phyloP scores from a whole-genome alignment of 768 basidiomycete species.

The Leccinum uliginosum region DNA sequence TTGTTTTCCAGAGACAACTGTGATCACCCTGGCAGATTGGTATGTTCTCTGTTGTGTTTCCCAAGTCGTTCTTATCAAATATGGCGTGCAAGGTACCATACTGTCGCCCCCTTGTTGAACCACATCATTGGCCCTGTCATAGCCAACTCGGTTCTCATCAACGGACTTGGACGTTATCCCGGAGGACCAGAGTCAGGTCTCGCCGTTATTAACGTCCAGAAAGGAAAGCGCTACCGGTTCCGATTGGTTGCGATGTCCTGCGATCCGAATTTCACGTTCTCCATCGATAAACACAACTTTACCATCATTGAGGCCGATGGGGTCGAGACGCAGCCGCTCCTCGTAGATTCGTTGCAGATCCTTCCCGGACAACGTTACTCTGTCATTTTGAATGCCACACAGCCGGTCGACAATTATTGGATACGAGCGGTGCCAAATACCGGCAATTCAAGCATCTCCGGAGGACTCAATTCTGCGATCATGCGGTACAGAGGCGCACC shows the following conservation, averaged over 20 bases:
- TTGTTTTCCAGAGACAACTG: conserved; percentile 16
- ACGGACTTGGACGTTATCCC: conserved; percentile 27
- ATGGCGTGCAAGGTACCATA: conserved; percentile 19
- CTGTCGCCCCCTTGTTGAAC: conserved; percentile 14
- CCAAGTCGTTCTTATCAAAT: not conserved
- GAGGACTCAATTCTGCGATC: conserved; percentile 52
- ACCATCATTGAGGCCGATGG: conserved; percentile 44
- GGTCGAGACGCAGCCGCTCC: conserved; percentile 37
- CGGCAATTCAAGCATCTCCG: conserved; percentile 19
- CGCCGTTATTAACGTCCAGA: conserved; percentile 36
- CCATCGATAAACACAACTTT: conserved; percentile 44
- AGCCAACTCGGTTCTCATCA: conserved; percentile 27
- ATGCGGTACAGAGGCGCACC: conserved; percentile 45
- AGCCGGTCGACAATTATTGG: conserved; percentile 52
- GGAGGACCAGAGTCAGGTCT: conserved; percentile 36
- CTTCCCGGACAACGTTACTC: conserved; percentile 39
- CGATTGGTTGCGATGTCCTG: conserved; percentile 45
- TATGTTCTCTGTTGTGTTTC: not conserved
- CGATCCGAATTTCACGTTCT: conserved; percentile 40
- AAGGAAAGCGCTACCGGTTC: conserved; percentile 42
- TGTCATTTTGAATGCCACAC: conserved; percentile 40
- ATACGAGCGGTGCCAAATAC: conserved; percentile 37
- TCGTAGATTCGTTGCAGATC: conserved; percentile 36
- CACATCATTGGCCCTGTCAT: conserved; percentile 13
- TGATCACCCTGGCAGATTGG: conserved; percentile 27